Evolutionary conservation across 2,329 filamentous ascomycete species (phyloP).

Genomic region (Calonectria hawksworthii): DNA sequence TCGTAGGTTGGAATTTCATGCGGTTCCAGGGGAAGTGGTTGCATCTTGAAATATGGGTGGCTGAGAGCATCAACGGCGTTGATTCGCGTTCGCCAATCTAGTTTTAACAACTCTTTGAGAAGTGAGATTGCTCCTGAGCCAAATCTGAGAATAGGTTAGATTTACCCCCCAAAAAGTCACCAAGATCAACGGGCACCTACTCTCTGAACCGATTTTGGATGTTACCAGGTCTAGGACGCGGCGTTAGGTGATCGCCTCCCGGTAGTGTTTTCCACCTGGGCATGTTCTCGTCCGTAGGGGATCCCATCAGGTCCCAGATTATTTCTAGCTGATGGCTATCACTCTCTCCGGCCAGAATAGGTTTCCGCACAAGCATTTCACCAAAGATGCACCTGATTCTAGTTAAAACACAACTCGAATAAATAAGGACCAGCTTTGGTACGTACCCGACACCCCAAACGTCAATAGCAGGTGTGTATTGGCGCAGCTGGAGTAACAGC

Average conservation of each 20-base stretch:
- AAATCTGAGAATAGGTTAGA: conserved; percentile 59
- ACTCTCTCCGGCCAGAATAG: conserved; percentile 90
- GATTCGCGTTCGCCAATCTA: conserved; percentile 90
- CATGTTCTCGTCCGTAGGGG: conserved; percentile 92
- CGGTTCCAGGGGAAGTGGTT: conserved; percentile 83
- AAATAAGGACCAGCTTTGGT: neutral
- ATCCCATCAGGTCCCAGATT: conserved; percentile 93
- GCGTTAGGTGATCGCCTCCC: conserved; percentile 80
- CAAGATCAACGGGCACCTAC: conserved; percentile 54
- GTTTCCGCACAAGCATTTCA: conserved; percentile 95
- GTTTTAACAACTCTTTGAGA: conserved; percentile 83
- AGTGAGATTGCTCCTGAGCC: conserved; percentile 82
- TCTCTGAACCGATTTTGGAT: conserved; percentile 82
- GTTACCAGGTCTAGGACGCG: conserved; percentile 74
- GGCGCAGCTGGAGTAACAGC: conserved; percentile 86
- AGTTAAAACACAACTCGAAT: conserved; percentile 36
- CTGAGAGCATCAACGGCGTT: conserved; percentile 95
- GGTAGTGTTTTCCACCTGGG: conserved; percentile 89
- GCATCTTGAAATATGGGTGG: conserved; percentile 89
- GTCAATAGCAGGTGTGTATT: conserved; percentile 97
- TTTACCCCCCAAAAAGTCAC: neutral
- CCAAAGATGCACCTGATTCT: conserved; percentile 90
- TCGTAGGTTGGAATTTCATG: conserved; percentile 92
- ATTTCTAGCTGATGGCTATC: conserved; percentile 92
- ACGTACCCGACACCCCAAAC: conserved; percentile 96